Evolutionary conservation across 768 basidiomycete species (phyloP).

Genomic region (Suillus fuscotomentosus): DNA sequence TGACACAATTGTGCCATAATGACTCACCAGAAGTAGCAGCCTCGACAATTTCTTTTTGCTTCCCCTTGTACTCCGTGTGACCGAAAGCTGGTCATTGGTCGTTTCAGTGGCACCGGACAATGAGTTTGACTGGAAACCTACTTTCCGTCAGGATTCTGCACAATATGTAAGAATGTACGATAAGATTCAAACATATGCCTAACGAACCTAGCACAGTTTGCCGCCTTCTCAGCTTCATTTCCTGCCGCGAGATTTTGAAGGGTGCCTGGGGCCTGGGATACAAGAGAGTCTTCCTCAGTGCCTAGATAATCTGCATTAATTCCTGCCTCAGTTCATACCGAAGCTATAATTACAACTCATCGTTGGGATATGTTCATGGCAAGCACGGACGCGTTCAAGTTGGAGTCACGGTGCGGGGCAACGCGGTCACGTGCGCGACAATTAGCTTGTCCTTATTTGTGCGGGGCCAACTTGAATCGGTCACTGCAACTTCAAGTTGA

Average conservation of each 20-base stretch:
- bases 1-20: conserved; percentile 5
- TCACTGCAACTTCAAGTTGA: no score
- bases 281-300: background rate
- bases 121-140: conserved; percentile 6
- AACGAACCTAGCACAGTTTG: background rate
- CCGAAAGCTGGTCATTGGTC: conserved; percentile 56
- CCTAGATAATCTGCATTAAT: background rate
- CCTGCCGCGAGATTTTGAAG: background rate
- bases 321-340: background rate
- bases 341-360: background rate
- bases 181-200: background rate
- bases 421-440: conserved; percentile 2
- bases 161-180: background rate
- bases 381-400: background rate
- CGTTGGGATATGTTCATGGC: background rate
- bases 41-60: conserved; percentile 74
- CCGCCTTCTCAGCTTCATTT: background rate
- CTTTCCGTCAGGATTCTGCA: conserved; percentile 25
- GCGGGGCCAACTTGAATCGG: no score
- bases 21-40: conserved; percentile 59
- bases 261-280: background rate
- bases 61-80: conserved; percentile 67
- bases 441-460: background rate
- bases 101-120: background rate
- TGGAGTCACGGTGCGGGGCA: no score